Base-by-base conservation (phyloP, 1,139 yeast species). In the Lodderomyces orthopsilosis region DNA sequence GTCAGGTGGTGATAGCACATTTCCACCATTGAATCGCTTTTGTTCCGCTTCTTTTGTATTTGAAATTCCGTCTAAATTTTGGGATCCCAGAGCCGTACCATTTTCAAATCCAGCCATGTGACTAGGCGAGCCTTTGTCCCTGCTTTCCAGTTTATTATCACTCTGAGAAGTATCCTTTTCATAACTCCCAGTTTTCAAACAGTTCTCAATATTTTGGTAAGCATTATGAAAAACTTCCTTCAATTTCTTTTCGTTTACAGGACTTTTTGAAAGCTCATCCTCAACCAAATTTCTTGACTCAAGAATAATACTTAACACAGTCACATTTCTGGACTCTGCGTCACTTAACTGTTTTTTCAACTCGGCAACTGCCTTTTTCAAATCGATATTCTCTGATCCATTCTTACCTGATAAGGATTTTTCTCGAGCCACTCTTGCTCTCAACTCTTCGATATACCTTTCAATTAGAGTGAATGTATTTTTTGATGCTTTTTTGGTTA, bases 371-470 rank as follows among this genome's bases (percentile, higher is more conserved):
- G 3, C 12, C 10, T 14, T 15, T 13, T 15, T 8, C 12, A 30
- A 15, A 17, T 30, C 34, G 6, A 9, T 9, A 9, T 30, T 30
- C 6, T 3, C n/a, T 7, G 19, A 15, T 4, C 7, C 19, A 12
- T 17, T 14, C 15, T 30, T 30, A 30, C 34, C 9, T 15, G 19
- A 30, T n/a, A 30, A 4, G 5, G 19, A 5, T 17, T 30, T 30
- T 30, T 30, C 34, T 30, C 19, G 14, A 9, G 34, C 34, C 5
- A 30, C 18, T 14, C n/a, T 14, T 30, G 34, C 18, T 17, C 34
- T 30, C 34, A 30, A 30, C 12, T 30, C 34, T 30, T 30, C 34
- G 15, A 30, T 17, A 30, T 30, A 30, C 19, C 34, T 15, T 15
- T 30, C 19, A 17, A 30, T 30, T 9, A 30, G 10, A 4, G 19